phyloP scores from a whole-genome alignment of 305 asterid genomes.

The Plantago lanceolata region DNA sequence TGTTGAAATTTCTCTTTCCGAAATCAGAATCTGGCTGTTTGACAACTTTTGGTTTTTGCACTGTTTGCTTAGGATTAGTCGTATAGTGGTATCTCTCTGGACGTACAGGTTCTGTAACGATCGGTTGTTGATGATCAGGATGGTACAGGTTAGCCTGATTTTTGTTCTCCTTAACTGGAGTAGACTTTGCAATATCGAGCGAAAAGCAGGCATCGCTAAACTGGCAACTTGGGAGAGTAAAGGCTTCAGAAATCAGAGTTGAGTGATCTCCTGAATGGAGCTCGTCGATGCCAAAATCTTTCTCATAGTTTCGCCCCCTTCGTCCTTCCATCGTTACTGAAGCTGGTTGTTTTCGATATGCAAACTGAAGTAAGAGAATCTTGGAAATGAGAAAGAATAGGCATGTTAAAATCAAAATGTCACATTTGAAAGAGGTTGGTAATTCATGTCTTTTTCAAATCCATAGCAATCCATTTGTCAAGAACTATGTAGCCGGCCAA shows the following conservation, averaged over 20 bases:
- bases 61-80: not conserved
- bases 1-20: not conserved
- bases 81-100: not conserved
- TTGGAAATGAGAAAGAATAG: not conserved
- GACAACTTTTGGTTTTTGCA: not conserved
- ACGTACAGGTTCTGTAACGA: not conserved
- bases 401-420: not conserved
- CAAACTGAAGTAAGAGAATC: not conserved
- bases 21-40: too few species aligned
- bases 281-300: not conserved
- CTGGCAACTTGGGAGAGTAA: not conserved
- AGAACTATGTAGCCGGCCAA: not conserved
- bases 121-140: not conserved
- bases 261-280: not conserved
- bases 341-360: not conserved
- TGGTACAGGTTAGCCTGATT: not conserved
- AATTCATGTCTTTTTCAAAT: not conserved
- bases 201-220: not conserved
- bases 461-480: not conserved
- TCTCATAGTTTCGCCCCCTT: not conserved
- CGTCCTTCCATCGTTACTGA: not conserved
- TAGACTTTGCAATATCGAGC: not conserved
- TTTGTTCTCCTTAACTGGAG: not conserved
- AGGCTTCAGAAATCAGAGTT: not conserved
- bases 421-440: not conserved